A percentile compares a stretch with the other conserved stretches of the same genome.
Conservation (phyloP, 2,329 filamentous ascomycete genomes). For the Arthrobotrys musiformis region DNA sequence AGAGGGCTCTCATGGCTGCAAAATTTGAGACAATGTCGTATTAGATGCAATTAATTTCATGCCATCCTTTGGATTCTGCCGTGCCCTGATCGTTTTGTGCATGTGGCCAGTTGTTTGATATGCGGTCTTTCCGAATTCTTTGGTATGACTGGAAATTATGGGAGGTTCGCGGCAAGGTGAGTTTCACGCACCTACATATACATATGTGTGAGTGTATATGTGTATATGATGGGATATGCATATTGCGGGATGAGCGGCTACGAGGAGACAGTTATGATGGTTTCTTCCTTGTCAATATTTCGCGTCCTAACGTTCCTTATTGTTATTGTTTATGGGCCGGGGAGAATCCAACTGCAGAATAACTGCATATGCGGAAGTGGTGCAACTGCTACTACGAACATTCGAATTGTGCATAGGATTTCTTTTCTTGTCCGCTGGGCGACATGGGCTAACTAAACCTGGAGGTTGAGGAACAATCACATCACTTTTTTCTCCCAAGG, state of each 20-base stretch:
- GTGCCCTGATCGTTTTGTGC: neutral
- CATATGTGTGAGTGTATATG: too few species aligned
- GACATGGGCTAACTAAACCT: neutral
- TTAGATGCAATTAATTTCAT: neutral
- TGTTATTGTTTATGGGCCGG: neutral
- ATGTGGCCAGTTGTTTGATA: neutral
- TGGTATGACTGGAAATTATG: neutral
- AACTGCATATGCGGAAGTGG: slow-evolving; percentile 8
- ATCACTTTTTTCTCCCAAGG: too few species aligned
- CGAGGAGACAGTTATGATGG: neutral
- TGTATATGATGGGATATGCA: too few species aligned
- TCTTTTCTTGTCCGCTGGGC: too few species aligned
- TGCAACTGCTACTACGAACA: neutral
- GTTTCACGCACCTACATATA: neutral
- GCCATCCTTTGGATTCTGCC: neutral
- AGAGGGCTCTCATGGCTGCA: neutral
- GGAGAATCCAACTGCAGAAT: slow-evolving; percentile 1
- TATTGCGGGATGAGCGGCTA: neutral
- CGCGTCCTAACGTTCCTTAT: neutral
- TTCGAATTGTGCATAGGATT: neutral
- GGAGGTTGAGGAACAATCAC: neutral
- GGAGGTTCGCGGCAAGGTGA: neutral
- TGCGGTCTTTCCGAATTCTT: neutral
- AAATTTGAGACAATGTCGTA: too few species aligned
- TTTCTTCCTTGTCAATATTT: neutral